phyloP scores from a whole-genome alignment of 1,284 basidiomycete species.

The Inonotus hispidus region DNA sequence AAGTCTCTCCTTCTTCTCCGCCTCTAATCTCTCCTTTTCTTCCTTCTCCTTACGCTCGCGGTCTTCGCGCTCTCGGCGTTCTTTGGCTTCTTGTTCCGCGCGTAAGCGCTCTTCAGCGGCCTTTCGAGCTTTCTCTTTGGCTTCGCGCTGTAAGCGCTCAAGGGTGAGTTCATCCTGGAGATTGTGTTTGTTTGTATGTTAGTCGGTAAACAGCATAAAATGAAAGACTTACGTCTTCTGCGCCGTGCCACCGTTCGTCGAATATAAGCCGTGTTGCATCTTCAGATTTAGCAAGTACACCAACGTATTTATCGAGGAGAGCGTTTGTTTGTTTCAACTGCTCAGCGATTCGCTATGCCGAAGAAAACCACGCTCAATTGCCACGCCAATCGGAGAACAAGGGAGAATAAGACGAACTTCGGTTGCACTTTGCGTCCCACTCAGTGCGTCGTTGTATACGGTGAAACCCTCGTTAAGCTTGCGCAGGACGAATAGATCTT shows the following conservation, averaged over 20 bases:
- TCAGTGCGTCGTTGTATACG: constrained; percentile 57
- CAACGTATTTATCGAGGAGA: constrained; percentile 66
- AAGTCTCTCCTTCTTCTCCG: constrained; percentile 20
- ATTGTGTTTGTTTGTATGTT: neutral
- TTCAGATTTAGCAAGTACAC: constrained; percentile 64
- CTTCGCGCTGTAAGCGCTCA: constrained; percentile 42
- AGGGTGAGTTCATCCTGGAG: constrained; percentile 55
- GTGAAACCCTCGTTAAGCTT: constrained; percentile 68
- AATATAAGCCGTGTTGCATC: constrained; percentile 58
- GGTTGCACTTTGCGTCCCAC: constrained; percentile 55
- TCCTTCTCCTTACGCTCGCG: constrained; percentile 10
- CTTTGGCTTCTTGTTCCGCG: constrained; percentile 8
- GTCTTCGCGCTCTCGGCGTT: constrained; percentile 24
- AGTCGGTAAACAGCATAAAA: neutral
- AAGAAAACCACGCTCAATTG: neutral
- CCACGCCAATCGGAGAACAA: neutral
- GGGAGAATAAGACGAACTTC: constrained; percentile 41
- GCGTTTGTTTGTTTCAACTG: constrained; percentile 66
- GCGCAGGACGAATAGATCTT: constrained; percentile 62
- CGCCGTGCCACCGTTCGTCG: constrained; percentile 69
- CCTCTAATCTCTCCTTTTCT: constrained; percentile 15
- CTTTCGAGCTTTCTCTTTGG: constrained; percentile 30
- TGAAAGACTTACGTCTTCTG: constrained; percentile 48
- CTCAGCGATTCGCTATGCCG: constrained; percentile 48
- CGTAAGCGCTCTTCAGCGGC: constrained; percentile 28